A percentile compares a stretch with the other conserved stretches of the same genome.
phyloP scores from a whole-genome alignment of 1,139 yeast species.

The Blastobotrys raffinosifermentans region DNA sequence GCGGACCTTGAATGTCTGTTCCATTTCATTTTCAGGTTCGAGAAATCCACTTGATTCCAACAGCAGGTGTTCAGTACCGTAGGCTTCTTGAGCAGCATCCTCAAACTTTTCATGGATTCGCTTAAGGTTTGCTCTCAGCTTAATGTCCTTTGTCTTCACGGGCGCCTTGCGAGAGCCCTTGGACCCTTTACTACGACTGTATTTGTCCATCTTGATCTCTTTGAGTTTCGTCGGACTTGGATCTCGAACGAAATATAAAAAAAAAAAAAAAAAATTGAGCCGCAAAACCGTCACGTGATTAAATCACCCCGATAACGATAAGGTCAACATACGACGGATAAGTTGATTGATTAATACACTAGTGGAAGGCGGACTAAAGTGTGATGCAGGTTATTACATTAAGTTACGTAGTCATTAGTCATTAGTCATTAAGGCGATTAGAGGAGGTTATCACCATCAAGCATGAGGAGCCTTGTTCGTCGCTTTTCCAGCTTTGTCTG shows the following conservation, averaged over 20 bases:
- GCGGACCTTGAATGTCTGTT: constrained; percentile 75
- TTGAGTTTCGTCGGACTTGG: too few relatives aligned
- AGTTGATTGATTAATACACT: too few relatives aligned
- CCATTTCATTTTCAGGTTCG: constrained; percentile 89
- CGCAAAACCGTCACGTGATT: too few relatives aligned
- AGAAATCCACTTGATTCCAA: constrained; percentile 80
- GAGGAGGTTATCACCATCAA: constrained; percentile 1
- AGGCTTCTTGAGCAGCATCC: constrained; percentile 75
- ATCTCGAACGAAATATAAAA: too few relatives aligned
- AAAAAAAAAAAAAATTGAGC: too few relatives aligned
- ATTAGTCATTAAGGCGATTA: constrained; percentile 2
- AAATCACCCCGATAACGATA: too few relatives aligned
- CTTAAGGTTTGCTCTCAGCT: constrained; percentile 58
- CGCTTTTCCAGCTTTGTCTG: constrained; percentile 27
- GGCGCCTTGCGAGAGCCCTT: constrained; percentile 10
- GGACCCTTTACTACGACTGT: not conserved
- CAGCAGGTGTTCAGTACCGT: constrained; percentile 76
- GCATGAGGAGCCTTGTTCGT: constrained; percentile 29
- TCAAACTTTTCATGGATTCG: constrained; percentile 67
- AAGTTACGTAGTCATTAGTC: too few relatives aligned
- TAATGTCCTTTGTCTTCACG: constrained; percentile 54
- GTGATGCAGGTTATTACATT: too few relatives aligned
- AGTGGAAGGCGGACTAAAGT: too few relatives aligned
- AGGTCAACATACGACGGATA: too few relatives aligned
- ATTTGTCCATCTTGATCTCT: too few relatives aligned